Conservation (phyloP, 805 yeast species). For the Cyberlindnera mississippiensis region DNA sequence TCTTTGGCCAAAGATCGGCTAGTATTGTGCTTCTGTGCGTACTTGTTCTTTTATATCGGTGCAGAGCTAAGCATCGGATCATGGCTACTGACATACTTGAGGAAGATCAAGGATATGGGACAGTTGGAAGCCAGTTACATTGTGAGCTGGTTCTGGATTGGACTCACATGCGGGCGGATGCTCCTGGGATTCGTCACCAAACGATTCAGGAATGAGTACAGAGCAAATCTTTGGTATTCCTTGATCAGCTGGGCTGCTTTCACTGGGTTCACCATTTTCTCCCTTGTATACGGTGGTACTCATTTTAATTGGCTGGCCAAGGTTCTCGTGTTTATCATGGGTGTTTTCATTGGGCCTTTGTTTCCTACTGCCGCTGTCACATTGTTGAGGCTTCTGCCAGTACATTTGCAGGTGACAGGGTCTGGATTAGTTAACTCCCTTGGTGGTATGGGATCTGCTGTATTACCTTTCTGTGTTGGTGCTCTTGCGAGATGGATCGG, state of each 20-base stretch:
- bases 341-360: constrained; percentile 63
- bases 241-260: constrained; percentile 32
- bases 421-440: constrained; percentile 73
- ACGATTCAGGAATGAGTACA: constrained; percentile 42
- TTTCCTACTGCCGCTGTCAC: constrained; percentile 72
- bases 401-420: constrained; percentile 55
- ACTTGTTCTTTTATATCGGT: constrained; percentile 62
- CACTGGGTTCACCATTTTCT: constrained; percentile 19
- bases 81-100: constrained; percentile 63
- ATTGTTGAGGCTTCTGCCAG: constrained; percentile 59
- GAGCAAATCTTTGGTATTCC: constrained; percentile 33
- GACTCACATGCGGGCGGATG: constrained; percentile 62
- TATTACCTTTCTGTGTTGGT: constrained; percentile 65
- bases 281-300: constrained; percentile 9
- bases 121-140: constrained; percentile 52
- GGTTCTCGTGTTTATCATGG: constrained; percentile 37
- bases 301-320: constrained; percentile 10
- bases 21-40: constrained; percentile 47
- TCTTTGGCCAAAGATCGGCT: constrained; percentile 28
- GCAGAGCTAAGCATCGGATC: constrained; percentile 67
- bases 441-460: constrained; percentile 84
- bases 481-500: constrained; percentile 18
- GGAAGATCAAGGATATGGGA: constrained; percentile 48
- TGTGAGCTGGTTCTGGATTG: constrained; percentile 70
- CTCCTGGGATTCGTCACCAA: constrained; percentile 51